Evolutionary conservation across 2,329 filamentous ascomycete genomes (phyloP), one percentile per base, ranked within the genome.

Genomic region (Dactylonectria estremocensis): DNA sequence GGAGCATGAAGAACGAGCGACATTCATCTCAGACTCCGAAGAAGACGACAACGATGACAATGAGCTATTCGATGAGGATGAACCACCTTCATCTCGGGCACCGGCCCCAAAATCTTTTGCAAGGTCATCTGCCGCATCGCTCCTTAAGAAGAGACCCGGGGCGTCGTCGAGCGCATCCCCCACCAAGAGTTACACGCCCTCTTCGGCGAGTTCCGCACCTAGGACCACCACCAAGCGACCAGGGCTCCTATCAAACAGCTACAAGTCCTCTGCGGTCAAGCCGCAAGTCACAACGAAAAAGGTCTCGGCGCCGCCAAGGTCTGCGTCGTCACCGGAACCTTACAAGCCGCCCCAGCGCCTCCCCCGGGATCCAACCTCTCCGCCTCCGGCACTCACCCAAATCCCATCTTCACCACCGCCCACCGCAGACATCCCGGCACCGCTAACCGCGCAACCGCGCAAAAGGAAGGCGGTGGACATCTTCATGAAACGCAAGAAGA

Each of bases 401-500:
- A 64, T 69, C 8, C 65, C 77, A 55, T 74, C 73, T 28, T 74
- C 77, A 22, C 70, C 74, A 40, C 68, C 67, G 6, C 70, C 70
- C 3, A 28, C 57, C 24, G 8, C 61, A 33, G 60, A 58, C 28
- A 24, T 66, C 48, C 57, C 69, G 50, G 54, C 69, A 49, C 46
- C 67, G 20, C 11, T 54, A 13, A 35, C 58, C 14, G 48, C 64
- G 28, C 68, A 54, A 3, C 58, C 71, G 9, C 77, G 79, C 48
- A 87, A 87, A 72, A 81, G 85, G 60, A 86, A 86, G 72, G 75
- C 79, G 0, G 82, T 84, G 5, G 83, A 83, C 67, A 79, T 87
- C n/a, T 88, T 88, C 68, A 86, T 87, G 84, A 81, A 79, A 46
- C 72, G 69, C 50, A 83, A 85, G 76, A 87, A 83, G 74, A 74